These are phyloP conservation scores for Umbelopsis ramanniana DNA, from an alignment of 192 early-diverging fungal species.

Conservation along the genomic window DNA sequence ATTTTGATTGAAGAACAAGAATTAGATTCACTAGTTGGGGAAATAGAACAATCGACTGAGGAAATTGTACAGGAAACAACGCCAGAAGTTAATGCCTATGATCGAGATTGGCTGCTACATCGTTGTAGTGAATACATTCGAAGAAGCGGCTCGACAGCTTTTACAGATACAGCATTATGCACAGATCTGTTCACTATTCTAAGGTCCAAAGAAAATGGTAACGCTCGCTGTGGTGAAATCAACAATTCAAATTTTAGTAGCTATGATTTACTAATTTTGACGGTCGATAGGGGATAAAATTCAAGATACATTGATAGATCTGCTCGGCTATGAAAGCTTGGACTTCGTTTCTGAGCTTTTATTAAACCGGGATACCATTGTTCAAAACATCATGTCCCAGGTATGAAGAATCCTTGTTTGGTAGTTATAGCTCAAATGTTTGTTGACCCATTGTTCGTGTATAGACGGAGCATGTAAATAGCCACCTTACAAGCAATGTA, in stretches of 20 bases:
- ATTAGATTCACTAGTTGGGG: neutral
- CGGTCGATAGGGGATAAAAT: conserved; percentile 57
- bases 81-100: conserved; percentile 24
- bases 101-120: conserved; percentile 59
- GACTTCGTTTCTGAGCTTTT: conserved; percentile 69
- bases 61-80: neutral
- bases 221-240: neutral
- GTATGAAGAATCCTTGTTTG: conserved; percentile 24
- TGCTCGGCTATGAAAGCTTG: conserved; percentile 75
- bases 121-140: conserved; percentile 59
- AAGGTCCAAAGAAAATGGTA: conserved; percentile 58
- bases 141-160: conserved; percentile 39
- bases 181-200: conserved; percentile 74
- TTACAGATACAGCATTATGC: conserved; percentile 63
- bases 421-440: neutral
- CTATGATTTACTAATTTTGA: too few relatives aligned
- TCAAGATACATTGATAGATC: conserved; percentile 68
- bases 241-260: neutral
- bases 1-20: conserved; percentile 1
- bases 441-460: neutral
- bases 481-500: conserved; percentile 25
- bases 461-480: conserved; percentile 18
- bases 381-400: conserved; percentile 64
- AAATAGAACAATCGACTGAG: neutral
- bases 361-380: conserved; percentile 58